A percentile compares a stretch with the other conserved stretches of the same genome.
Evolutionary conservation across 805 yeast genomes (phyloP).

Genomic region (Candida silvicultrix): DNA sequence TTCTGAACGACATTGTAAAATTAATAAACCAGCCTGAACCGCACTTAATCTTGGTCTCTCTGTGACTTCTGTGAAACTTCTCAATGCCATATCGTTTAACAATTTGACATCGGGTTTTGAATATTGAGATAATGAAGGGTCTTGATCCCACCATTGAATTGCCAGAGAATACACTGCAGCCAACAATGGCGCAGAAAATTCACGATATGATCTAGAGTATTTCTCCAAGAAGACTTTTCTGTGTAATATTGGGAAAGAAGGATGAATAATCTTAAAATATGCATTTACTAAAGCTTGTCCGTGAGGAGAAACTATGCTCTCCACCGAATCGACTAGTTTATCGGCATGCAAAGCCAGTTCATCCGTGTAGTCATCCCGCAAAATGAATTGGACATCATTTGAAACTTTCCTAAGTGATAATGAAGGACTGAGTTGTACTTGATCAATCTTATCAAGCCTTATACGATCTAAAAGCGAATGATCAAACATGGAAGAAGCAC

Average conservation of each 20-base stretch:
- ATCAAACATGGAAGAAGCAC: conserved; percentile 85
- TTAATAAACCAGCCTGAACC: conserved; percentile 80
- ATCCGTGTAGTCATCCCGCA: conserved; percentile 76
- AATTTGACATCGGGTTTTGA: conserved; percentile 75
- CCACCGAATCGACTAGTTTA: conserved; percentile 77
- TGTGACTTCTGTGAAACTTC: conserved; percentile 61
- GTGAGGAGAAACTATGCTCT: conserved; percentile 83
- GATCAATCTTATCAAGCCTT: conserved; percentile 66
- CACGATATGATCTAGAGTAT: conserved; percentile 84
- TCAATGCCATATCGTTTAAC: conserved; percentile 61
- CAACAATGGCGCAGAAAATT: conserved; percentile 81
- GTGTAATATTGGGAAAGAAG: conserved; percentile 86
- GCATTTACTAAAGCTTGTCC: conserved; percentile 77
- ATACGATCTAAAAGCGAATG: conserved; percentile 59
- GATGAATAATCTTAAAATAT: conserved; percentile 82
- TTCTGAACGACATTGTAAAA: conserved; percentile 53
- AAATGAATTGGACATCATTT: conserved; percentile 63
- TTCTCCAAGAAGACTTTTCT: conserved; percentile 89
- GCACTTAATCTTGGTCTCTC: conserved; percentile 88
- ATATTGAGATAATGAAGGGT: conserved; percentile 62
- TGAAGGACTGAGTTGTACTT: conserved; percentile 63
- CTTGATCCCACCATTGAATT: conserved; percentile 85
- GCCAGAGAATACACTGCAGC: conserved; percentile 91
- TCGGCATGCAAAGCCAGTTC: conserved; percentile 64
- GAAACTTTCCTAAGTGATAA: conserved; percentile 76